These are phyloP conservation scores for Papiliotrema laurentii DNA, from an alignment of 1,284 basidiomycete genomes.

Conservation along the genomic window DNA sequence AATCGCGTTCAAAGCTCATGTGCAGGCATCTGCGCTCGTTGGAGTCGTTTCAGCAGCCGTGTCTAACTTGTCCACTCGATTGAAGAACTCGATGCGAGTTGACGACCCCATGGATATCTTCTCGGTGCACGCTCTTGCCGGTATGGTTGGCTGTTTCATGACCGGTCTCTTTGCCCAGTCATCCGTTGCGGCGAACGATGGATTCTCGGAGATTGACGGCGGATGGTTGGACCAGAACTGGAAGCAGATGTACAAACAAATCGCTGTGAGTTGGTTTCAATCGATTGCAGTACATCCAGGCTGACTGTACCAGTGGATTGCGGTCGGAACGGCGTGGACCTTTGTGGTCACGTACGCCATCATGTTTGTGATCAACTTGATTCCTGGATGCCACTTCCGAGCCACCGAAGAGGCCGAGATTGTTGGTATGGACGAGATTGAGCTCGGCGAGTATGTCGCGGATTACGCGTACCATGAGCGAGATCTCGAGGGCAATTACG, in stretches of 20 bases:
- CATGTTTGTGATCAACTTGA: constrained; percentile 51
- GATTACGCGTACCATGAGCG: constrained; percentile 48
- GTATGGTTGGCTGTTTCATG: constrained; percentile 73
- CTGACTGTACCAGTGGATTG: constrained; percentile 55
- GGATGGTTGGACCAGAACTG: constrained; percentile 71
- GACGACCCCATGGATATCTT: constrained; percentile 62
- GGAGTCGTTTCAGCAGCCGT: constrained; percentile 69
- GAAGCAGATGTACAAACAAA: constrained; percentile 74
- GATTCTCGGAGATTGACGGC: constrained; percentile 54
- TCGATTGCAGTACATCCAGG: background rate
- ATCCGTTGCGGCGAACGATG: constrained; percentile 70
- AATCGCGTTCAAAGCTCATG: constrained; percentile 15
- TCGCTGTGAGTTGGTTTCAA: constrained; percentile 52
- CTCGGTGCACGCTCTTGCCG: constrained; percentile 86
- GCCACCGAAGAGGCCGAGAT: constrained; percentile 71
- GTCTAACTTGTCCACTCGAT: constrained; percentile 82
- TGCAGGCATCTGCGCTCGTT: constrained; percentile 59
- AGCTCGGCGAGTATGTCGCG: constrained; percentile 48
- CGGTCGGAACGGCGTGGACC: constrained; percentile 59
- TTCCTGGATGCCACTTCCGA: constrained; percentile 72
- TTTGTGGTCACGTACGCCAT: constrained; percentile 53
- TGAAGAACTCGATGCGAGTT: constrained; percentile 55
- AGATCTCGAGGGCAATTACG: constrained; percentile 42
- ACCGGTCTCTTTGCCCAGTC: constrained; percentile 63
- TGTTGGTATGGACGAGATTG: constrained; percentile 70